Percentiles rank a stretch among this genome's conserved stretches.
These are phyloP conservation scores for Entophlyctis luteolus DNA, from an alignment of 192 early-diverging fungal species.

Conservation along the genomic window DNA sequence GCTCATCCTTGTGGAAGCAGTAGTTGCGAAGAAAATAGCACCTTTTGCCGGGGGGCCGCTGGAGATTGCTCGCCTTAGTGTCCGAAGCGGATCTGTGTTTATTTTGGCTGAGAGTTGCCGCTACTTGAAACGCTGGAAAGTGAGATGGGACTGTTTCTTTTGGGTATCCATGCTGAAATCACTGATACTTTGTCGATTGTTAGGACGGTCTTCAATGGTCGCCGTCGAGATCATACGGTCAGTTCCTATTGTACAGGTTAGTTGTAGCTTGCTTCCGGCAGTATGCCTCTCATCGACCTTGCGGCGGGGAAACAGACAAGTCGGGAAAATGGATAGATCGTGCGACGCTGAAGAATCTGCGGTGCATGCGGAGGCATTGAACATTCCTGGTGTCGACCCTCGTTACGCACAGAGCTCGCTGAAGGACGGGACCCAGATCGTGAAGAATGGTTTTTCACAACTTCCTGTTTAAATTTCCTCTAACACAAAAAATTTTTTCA, in stretches of 20 bases:
- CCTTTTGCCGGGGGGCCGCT: not conserved
- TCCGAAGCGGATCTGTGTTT: not conserved
- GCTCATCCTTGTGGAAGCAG: not conserved
- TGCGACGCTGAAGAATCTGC: too few species aligned
- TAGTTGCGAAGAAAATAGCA: not conserved
- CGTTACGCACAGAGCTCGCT: too few species aligned
- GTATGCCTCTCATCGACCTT: too few species aligned
- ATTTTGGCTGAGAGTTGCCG: not conserved
- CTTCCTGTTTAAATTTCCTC: too few species aligned
- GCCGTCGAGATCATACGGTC: not conserved
- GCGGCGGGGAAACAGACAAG: too few species aligned
- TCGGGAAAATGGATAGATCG: too few species aligned
- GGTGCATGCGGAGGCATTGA: too few species aligned
- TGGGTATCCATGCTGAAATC: not conserved
- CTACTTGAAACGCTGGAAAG: not conserved
- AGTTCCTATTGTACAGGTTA: not conserved
- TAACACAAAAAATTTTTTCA: too few species aligned
- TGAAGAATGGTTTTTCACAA: too few species aligned
- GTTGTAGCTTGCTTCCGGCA: too few species aligned
- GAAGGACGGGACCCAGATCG: too few species aligned
- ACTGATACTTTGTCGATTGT: not conserved
- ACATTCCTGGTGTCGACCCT: too few species aligned
- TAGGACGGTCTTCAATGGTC: not conserved
- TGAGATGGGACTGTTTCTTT: not conserved
- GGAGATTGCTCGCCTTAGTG: not conserved